phyloP scores from a whole-genome alignment of 352 stramenopile genomes.

The Pythium folliculosum region DNA sequence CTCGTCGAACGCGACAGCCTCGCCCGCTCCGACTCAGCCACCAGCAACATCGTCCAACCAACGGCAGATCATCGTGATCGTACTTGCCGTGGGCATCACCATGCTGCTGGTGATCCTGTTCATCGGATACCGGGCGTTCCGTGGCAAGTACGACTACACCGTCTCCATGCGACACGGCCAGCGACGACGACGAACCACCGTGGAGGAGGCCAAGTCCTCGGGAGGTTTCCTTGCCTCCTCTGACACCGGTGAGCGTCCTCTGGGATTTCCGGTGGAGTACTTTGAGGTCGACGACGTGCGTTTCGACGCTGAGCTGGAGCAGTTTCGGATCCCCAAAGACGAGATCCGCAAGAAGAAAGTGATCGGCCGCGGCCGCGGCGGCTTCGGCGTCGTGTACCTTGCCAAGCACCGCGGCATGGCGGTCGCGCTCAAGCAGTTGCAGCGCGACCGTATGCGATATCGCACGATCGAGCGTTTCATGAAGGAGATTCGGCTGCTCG shows the following conservation, averaged over 20 bases:
- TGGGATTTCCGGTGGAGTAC: constrained; percentile 20
- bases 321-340: constrained; percentile 16
- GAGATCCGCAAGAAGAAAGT: constrained; percentile 22
- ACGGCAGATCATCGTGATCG: constrained; percentile 9
- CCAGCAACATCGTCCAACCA: background rate
- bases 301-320: constrained; percentile 15
- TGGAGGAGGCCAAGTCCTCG: background rate
- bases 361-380: constrained; percentile 22
- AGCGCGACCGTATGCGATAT: constrained; percentile 28
- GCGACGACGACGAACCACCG: background rate
- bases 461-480: constrained; percentile 30
- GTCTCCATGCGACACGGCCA: constrained; percentile 1
- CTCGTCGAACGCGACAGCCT: background rate
- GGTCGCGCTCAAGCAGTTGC: constrained; percentile 32
- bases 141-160: background rate
- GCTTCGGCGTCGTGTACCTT: constrained; percentile 28
- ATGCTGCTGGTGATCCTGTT: constrained; percentile 17
- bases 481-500: constrained; percentile 36
- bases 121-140: constrained; percentile 14
- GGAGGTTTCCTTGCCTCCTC: constrained; percentile 7
- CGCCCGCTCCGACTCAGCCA: background rate
- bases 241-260: constrained; percentile 16
- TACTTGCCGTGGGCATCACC: background rate
- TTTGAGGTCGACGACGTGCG: constrained; percentile 28
- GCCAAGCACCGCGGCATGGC: constrained; percentile 17